Percentiles rank a stretch among this genome's conserved stretches.
These are phyloP conservation scores for Helianthus tuberosus DNA, from an alignment of 129 eudicot species.

Conservation along the genomic window DNA sequence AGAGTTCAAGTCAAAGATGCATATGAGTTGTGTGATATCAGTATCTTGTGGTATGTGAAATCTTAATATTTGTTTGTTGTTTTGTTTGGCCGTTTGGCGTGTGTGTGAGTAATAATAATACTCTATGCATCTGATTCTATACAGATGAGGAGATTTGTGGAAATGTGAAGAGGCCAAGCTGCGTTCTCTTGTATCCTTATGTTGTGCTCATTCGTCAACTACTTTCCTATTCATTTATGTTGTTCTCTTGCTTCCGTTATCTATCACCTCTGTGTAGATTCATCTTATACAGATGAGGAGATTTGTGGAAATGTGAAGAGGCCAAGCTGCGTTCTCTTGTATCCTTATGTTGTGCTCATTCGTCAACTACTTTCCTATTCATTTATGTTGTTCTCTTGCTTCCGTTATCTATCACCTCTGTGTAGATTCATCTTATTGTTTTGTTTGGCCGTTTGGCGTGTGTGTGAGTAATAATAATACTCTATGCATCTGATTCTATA, in stretches of 20 bases:
- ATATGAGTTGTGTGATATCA: constrained; percentile 14
- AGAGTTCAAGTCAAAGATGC: constrained; percentile 29
- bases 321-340: constrained; percentile 40
- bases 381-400: background rate
- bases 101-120: background rate
- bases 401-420: constrained; percentile 15
- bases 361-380: background rate
- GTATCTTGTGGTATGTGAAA: constrained; percentile 13
- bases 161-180: constrained; percentile 48
- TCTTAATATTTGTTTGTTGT: background rate
- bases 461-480: background rate
- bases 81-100: constrained; percentile 4
- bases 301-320: constrained; percentile 50
- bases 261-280: constrained; percentile 17
- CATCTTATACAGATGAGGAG: constrained; percentile 37
- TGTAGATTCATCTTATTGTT: constrained; percentile 19
- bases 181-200: constrained; percentile 47
- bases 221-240: background rate
- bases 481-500: constrained; percentile 30
- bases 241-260: background rate
- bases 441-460: constrained; percentile 3
- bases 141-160: constrained; percentile 40
- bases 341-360: constrained; percentile 31
- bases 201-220: background rate
- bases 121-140: constrained; percentile 29